Base-by-base conservation (phyloP, 2,329 filamentous ascomycete species). In the Curvularia lunata region DNA sequence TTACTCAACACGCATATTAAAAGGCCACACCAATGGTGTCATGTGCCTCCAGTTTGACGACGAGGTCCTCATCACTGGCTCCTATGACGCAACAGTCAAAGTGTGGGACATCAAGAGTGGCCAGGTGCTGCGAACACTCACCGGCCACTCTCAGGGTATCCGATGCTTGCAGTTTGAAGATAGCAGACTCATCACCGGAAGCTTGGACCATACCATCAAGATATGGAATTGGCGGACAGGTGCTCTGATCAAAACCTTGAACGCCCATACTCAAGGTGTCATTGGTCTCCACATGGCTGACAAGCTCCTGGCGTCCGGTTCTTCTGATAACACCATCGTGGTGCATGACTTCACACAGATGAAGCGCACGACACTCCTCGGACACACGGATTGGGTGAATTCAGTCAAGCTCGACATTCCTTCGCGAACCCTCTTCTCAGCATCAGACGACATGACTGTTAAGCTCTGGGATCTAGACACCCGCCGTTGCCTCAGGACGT, bases 171-270 rank as follows among this genome's bases (percentile, higher is more conserved):
- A 98, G 72, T 98, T 98, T 70, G 92, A 97, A 70, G 91, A 96
- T 64, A 88, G 86, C 54, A 96, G 96, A 71, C 84, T 99, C 58
- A 93, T 97, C 73, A 96, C 90, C 55, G 95, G 93, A 50, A 92
- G 91, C 72, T 83, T 97, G 54, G 95, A 98, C 75, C 85, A 87
- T 48, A 96, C 89, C 4, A 85, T 99, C 69, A 93, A 91, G 74
- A 87, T 99, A 32, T 99, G 95, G 95, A 96, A 99, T 73, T 97
- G 93, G 92, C 86, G 90, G 61, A 97, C 92, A 0, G 95, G 95
- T 46, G 86, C 92, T 68, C 92, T 91, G 67, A 84, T 97, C 55
- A 90, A 89, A 48, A 96, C 90, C 0, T 88, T 96, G 53, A 84
- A 85, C 12, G 90, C 89, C 21, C 95, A 98, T 72, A 86, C 83